A percentile compares a stretch with the other conserved stretches of the same genome.
Evolutionary conservation across 2,329 filamentous ascomycete genomes (phyloP).

Genomic region (Botryotinia calthae): DNA sequence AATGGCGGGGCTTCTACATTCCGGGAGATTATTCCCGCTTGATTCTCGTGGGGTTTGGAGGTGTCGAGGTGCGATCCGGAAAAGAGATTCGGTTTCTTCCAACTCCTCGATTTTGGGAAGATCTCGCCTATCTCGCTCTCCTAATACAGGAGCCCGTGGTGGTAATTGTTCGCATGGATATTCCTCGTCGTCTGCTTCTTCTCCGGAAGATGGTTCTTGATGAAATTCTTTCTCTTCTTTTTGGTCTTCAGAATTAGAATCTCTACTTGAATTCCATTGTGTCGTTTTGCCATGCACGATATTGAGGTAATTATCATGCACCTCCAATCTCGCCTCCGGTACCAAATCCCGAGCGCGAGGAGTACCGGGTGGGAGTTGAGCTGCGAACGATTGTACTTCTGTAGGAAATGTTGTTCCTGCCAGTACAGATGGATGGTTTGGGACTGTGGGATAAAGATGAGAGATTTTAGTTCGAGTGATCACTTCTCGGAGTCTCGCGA

Average conservation of each 20-base stretch:
- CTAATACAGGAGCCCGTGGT: fast-evolving
- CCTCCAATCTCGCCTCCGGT: too few species aligned
- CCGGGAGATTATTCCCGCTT: fast-evolving
- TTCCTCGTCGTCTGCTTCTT: too few species aligned
- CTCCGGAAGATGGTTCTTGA: too few species aligned
- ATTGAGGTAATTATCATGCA: neutral
- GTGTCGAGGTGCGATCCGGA: neutral
- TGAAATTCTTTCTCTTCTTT: neutral
- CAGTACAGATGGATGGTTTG: too few species aligned
- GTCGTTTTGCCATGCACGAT: neutral
- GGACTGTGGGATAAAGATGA: neutral
- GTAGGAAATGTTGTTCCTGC: too few species aligned
- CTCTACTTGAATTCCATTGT: too few species aligned
- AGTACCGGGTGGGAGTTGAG: neutral
- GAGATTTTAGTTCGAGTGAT: neutral
- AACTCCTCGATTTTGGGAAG: too few species aligned
- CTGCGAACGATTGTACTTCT: neutral
- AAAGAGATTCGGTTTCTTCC: neutral
- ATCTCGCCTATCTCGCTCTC: too few species aligned
- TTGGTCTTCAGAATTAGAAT: too few species aligned
- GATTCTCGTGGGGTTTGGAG: fast-evolving
- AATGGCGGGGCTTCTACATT: too few species aligned
- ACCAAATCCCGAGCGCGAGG: neutral
- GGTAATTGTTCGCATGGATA: too few species aligned
- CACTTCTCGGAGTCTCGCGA: neutral